Base-by-base conservation (phyloP, 2,329 filamentous ascomycete genomes). In the Aspergillus ibericus region DNA sequence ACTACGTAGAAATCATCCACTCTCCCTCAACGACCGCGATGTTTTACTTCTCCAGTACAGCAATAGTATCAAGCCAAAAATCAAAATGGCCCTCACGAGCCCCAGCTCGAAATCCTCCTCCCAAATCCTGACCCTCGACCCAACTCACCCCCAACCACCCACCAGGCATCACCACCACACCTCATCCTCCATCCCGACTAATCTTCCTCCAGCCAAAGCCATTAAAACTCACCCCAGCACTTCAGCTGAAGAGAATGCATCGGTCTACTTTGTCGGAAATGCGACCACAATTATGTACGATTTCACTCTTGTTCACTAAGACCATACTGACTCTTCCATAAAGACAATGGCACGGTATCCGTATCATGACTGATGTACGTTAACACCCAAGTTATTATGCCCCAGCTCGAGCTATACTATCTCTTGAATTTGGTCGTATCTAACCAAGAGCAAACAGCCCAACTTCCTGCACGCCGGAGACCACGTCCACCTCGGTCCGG, bases 391-490 rank as follows among this genome's bases (percentile, higher is more conserved):
- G 2, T 20, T 2, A 0, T 22, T 8, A 29, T 29, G n/a, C n/a
- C n/a, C 27, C 6, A 4, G 9, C 7, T 29, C 27, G 6, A 8
- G 27, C 9, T 9, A 2, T 29, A 9, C 9, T 5, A 29, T 8
- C 27, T 5, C 6, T 8, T 2, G 27, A 29, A 4, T 29, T 8
- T 9, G 6, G 9, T 8, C 27, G 3, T 2, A 2, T 8, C 27
- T 29, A 29, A 29, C 6, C 7, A 29, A 29, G 9, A 4, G 27
- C 27, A 5, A 29, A 29, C 35, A 84, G 68, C 84, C 85, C 8
- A 88, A 88, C 71, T 89, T 89, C 72, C 79, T 89, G 0, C 86
- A 88, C 65, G 81, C 81, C 1, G 85, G 86, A 32, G 85, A 88
- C 65, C 84, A 88, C 64, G 85, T 89, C 8, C 86, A 89, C 68